Percentiles rank a stretch among this genome's conserved stretches.
Conservation (phyloP, 75 land plant species). For the Cupressus sempervirens region DNA sequence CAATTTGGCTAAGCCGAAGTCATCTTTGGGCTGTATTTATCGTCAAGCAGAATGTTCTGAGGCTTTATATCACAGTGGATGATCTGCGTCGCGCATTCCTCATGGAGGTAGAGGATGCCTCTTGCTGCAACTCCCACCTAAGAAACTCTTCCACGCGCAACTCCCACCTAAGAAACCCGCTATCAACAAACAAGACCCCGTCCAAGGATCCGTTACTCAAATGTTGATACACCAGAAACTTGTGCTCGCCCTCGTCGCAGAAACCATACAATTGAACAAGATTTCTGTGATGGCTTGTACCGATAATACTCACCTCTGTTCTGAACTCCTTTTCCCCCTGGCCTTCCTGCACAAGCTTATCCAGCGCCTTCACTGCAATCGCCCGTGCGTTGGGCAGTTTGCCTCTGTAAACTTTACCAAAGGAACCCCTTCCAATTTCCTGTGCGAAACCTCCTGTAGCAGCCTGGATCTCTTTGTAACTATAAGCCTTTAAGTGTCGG, state of each 20-base stretch:
- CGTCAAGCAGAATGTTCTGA: constrained; percentile 24
- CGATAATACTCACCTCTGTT: not conserved
- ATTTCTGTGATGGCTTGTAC: constrained; percentile 39
- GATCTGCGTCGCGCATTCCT: constrained; percentile 4
- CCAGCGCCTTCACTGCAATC: too few relatives aligned
- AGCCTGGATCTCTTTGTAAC: constrained; percentile 28
- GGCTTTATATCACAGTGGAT: constrained; percentile 16
- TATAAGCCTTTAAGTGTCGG: constrained; percentile 13
- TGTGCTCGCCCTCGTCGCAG: constrained; percentile 28
- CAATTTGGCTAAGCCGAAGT: constrained; percentile 35
- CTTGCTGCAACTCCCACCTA: too few relatives aligned
- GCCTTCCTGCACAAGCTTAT: too few relatives aligned
- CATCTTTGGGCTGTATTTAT: constrained; percentile 8
- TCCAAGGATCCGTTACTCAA: constrained; percentile 37
- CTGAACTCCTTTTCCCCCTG: too few relatives aligned
- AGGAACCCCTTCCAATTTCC: constrained; percentile 34
- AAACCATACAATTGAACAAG: constrained; percentile 44
- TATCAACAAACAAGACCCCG: constrained; percentile 15
- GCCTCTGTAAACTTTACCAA: constrained; percentile 10
- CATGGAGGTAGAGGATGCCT: constrained; percentile 28
- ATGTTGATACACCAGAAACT: constrained; percentile 45
- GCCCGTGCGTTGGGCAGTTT: too few relatives aligned
- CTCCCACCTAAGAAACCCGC: constrained; percentile 10
- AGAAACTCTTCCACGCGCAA: constrained; percentile 2
- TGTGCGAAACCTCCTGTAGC: constrained; percentile 38